Evolutionary conservation across 352 stramenopile genomes (phyloP), one percentile per base, ranked within the genome.

Genomic region (Phytopythium aichiense): DNA sequence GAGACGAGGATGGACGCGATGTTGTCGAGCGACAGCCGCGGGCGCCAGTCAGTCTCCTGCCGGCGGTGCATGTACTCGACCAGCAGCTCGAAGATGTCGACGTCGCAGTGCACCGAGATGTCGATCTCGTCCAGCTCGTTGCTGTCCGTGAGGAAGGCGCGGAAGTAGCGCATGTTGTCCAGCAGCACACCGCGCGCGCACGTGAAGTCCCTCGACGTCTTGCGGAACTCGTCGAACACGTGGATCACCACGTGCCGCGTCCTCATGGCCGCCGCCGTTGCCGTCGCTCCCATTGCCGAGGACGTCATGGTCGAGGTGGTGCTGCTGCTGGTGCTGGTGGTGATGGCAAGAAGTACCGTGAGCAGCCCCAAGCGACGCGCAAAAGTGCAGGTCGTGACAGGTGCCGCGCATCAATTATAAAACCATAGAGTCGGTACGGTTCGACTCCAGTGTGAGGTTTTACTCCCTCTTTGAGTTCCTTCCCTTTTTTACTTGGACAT

Each of bases 81-180:
- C 25, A 98, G 76, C 73, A 91, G 93, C 71, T 96, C 90, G 60
- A 98, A 97, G 60, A 97, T 91, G 64, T 95, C 76, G 22, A 97
- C 83, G 70, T 98, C 91, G 64, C 90, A 98, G 64, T 97, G 89
- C 61, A 98, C 90, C 11, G 84, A 94, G 58, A 98, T 97, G 71
- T 97, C 89, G 64, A 97, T 94, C 69, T 97, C 89, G 56, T 97
- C 87, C 67, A 88, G 71, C 53, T 86, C 79, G 66, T 87, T 89
- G 48, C 76, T 72, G 49, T 88, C 77, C 64, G 84, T 89, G 22
- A 96, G 67, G 35, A 91, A 95, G n/a, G 74, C 63, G 46, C 74
- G 79, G 68, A 98, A 98, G 76, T 97, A 98, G 62, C 90, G 88
- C 90, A 98, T 98, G 56, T 95, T 87, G 58, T 81, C 61, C 40